Percentiles rank a stretch among this genome's conserved stretches.
Evolutionary conservation across 2,329 filamentous ascomycete genomes (phyloP).

Genomic region (Pseudonectria foliicola): DNA sequence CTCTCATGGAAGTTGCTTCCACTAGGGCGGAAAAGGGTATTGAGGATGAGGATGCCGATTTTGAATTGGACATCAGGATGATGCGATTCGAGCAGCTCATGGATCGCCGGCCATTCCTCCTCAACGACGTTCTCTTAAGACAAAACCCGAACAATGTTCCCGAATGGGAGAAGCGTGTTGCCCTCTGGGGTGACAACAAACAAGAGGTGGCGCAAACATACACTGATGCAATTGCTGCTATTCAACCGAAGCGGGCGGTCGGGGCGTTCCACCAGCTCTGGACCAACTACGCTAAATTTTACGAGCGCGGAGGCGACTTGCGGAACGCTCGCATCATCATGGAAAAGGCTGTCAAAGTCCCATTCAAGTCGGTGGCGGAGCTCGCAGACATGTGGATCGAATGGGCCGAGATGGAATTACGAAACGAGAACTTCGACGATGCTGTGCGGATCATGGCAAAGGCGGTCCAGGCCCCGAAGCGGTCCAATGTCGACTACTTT

Average conservation of each 20-base stretch:
- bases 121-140: constrained; percentile 90
- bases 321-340: constrained; percentile 84
- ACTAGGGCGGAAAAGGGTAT: constrained; percentile 70
- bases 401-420: constrained; percentile 97
- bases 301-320: constrained; percentile 80
- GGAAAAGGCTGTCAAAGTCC: constrained; percentile 96
- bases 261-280: constrained; percentile 93
- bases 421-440: constrained; percentile 91
- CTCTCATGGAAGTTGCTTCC: constrained; percentile 83
- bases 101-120: constrained; percentile 89
- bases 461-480: constrained; percentile 91
- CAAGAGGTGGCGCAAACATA: constrained; percentile 89
- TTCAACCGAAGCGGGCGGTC: constrained; percentile 88
- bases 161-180: constrained; percentile 97
- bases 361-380: constrained; percentile 95
- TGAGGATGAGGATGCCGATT: constrained; percentile 76
- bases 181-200: constrained; percentile 90
- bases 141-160: constrained; percentile 95
- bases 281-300: constrained; percentile 96
- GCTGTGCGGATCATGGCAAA: constrained; percentile 96
- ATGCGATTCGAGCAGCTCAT: constrained; percentile 97
- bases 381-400: constrained; percentile 98
- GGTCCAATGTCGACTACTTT: constrained; percentile 98
- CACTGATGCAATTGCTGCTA: constrained; percentile 84
- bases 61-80: constrained; percentile 94